phyloP scores from a whole-genome alignment of 2,329 filamentous ascomycete genomes.

The Chalaropsis thielavioides region DNA sequence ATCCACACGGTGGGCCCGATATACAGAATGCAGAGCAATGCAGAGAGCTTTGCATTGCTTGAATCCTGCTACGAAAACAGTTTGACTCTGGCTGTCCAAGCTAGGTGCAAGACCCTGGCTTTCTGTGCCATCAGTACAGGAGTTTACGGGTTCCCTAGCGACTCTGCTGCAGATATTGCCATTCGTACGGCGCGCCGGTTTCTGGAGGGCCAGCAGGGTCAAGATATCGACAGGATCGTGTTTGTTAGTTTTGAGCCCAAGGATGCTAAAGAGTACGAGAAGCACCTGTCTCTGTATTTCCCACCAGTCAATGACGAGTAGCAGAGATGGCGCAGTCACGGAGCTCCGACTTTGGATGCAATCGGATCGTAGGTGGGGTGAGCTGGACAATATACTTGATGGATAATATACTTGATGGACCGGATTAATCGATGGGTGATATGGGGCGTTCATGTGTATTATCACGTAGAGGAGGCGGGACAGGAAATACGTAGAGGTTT shows the following conservation, averaged over 20 bases:
- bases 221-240: slow-evolving; percentile 54
- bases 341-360: neutral
- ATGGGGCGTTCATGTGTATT: too few relatives aligned
- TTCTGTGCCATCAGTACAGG: slow-evolving; percentile 82
- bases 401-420: neutral
- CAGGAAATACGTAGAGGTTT: neutral
- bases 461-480: too few relatives aligned
- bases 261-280: slow-evolving; percentile 60
- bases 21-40: slow-evolving; percentile 36
- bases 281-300: slow-evolving; percentile 39
- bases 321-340: neutral
- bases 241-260: slow-evolving; percentile 75
- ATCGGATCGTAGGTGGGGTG: too few relatives aligned
- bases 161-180: slow-evolving; percentile 57
- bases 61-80: slow-evolving; percentile 53
- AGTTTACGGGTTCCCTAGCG: slow-evolving; percentile 72
- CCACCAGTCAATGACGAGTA: neutral
- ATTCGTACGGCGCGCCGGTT: slow-evolving; percentile 43
- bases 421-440: too few relatives aligned
- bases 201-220: slow-evolving; percentile 31
- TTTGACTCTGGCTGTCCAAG: slow-evolving; percentile 55
- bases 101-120: slow-evolving; percentile 55
- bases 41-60: slow-evolving; percentile 35
- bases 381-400: neutral
- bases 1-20: slow-evolving; percentile 87